Conservation (phyloP, 2,329 filamentous ascomycete genomes). For the Aspergillus glaucus region DNA sequence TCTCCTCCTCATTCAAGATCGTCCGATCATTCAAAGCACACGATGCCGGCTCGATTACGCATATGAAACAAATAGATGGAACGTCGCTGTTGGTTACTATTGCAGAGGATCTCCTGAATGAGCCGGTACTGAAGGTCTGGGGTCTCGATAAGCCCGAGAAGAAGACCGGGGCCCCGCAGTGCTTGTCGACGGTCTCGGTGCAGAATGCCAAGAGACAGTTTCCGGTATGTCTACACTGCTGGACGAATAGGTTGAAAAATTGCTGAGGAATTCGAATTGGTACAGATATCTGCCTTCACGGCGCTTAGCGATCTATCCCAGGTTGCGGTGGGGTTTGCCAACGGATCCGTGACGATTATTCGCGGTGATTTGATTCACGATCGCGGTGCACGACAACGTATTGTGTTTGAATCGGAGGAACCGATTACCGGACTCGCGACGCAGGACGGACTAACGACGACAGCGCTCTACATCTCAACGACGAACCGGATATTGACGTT, state of each 20-base stretch:
- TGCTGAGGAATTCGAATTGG: not conserved
- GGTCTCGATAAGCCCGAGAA: conserved; percentile 88
- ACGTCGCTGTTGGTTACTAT: conserved; percentile 77
- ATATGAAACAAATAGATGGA: conserved; percentile 86
- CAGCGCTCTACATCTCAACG: conserved; percentile 85
- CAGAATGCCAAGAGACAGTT: conserved; percentile 90
- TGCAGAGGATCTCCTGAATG: conserved; percentile 76
- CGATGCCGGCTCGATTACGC: conserved; percentile 67
- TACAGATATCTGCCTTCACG: conserved; percentile 69
- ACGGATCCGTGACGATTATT: conserved; percentile 88
- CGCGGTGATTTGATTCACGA: conserved; percentile 93
- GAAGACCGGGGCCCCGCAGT: conserved; percentile 84
- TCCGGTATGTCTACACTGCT: conserved; percentile 53
- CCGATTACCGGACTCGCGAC: conserved; percentile 90
- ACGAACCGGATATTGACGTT: conserved; percentile 82
- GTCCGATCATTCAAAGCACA: conserved; percentile 81
- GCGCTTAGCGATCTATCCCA: conserved; percentile 84
- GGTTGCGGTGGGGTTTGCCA: conserved; percentile 90
- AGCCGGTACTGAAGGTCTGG: conserved; percentile 95
- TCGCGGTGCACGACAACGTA: conserved; percentile 85
- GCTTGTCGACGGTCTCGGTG: conserved; percentile 76
- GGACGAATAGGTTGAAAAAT: not conserved
- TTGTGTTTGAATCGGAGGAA: conserved; percentile 94
- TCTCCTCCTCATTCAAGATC: conserved; percentile 82
- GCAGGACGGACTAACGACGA: conserved; percentile 58